Base-by-base conservation (phyloP, 108 stramenopile species). In the Skeletonema menzelii region DNA sequence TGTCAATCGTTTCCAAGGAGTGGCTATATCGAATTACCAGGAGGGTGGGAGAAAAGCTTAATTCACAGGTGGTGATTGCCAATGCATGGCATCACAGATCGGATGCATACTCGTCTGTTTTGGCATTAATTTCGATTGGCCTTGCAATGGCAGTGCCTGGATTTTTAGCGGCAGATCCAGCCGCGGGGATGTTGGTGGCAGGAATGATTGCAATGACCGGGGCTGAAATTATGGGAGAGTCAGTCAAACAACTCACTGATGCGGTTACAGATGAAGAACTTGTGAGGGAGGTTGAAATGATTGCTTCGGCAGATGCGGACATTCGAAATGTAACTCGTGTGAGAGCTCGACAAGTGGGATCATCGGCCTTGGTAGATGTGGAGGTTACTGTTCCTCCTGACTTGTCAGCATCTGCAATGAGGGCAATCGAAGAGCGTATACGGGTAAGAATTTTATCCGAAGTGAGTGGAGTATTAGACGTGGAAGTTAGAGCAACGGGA, bases 21-120 rank as follows among this genome's bases (percentile, higher is more conserved):
- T 93, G 90, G 95, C 73, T 98, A 19, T 96, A 77, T 73, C 86
- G 96, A 17, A 86, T 93, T 28, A 99, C 98, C 1, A 76, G 76
- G 27, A 63, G 65, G 26, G 96, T 99, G 8, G 98, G 93, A 6
- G 83, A 95, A 73, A 49, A 76, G 55, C 65, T 93, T 13, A 88
- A 94, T 80, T 92, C 90, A 13, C 97, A 94, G 67, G 95, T 98
- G 22, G 91, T 99, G 27, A 87, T 98, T 64, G 97, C 98, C 56
- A 99, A 99, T 85, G 98, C 98, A 2, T 98, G 97, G 97, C 98
- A 99, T 79, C 97, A 97, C 85, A 87, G 98, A 6, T 89, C 89
- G 31, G 98, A 99, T 80, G 97, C 98, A 0, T 95, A 97, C 56
- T 95, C 94, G 13, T 91, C 89, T 17, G 80, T 99, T 17, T 74